Base-by-base conservation (phyloP, 164 flowering plant genomes). In the Macadamia integrifolia region DNA sequence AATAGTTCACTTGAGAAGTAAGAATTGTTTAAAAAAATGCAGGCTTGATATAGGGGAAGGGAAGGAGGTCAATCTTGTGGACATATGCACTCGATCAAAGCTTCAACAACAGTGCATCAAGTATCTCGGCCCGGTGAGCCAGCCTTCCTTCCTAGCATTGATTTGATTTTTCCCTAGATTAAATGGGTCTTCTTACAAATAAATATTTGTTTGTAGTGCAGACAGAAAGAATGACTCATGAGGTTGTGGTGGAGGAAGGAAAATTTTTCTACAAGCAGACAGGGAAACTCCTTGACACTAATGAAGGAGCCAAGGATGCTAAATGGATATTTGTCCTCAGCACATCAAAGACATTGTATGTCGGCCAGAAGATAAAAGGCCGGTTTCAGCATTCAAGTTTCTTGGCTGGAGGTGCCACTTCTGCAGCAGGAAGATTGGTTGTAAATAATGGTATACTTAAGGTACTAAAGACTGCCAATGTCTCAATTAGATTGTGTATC, bases 241-340 rank as follows among this genome's bases (percentile, higher is more conserved):
- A 94, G 80, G 92, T 92, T 30, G 65, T 49, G 8, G 80, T 94
- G 31, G 76, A 77, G 75, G 64, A 86, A 32, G 95, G 97, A 64
- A 88, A 76, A 67, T 78, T 94, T 23, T 1, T 80, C 8, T 86
- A 83, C 83, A 87, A 76, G 80, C 74, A 84, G 50, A 84, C 74
- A 13, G 82, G 85, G 48, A 61, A 80, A 74, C 67, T 84, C 50
- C 74, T 94, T 32, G 79, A 94, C 66, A 90, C 95, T n/a, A 74
- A 65, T 35, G 84, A 59, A 71, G 96, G 80, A 66, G 78, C 85
- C 18, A 76, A 69, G 58, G 92, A 85, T 73, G 65, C 80, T 9
- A 94, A 92, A 73, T 94, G 98, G 98, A 94, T 94, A 48, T 94
- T 94, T 81, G 98, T 94, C 7, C 87, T 94, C 1, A 88, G 98